Evolutionary conservation across 495 filamentous ascomycete species (phyloP).

Genomic region (Xylaria palmicola): DNA sequence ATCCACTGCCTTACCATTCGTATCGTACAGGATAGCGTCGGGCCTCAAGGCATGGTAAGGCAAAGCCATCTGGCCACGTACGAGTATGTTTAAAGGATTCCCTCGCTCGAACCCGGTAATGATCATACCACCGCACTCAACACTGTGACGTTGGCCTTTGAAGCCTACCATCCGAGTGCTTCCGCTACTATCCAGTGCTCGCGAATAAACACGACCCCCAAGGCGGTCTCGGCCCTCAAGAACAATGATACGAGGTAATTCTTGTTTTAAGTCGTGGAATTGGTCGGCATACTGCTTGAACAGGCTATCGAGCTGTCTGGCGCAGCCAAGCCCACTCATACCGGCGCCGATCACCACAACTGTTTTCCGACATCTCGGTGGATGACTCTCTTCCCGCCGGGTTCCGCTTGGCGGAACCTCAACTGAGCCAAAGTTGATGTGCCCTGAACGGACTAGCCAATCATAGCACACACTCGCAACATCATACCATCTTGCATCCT

Average conservation of each 20-base stretch:
- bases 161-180: constrained; percentile 35
- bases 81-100: constrained; percentile 86
- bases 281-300: constrained; percentile 72
- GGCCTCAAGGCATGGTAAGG: constrained; percentile 81
- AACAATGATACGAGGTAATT: constrained; percentile 71
- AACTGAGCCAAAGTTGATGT: constrained; percentile 96
- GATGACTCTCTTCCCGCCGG: constrained; percentile 33
- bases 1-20: constrained; percentile 77
- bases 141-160: constrained; percentile 68
- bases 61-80: constrained; percentile 86
- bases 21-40: constrained; percentile 86
- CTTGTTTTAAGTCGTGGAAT: constrained; percentile 60
- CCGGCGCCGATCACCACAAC: constrained; percentile 92
- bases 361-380: constrained; percentile 57
- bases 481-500: constrained; percentile 86
- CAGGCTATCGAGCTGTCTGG: constrained; percentile 83
- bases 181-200: constrained; percentile 55
- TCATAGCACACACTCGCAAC: constrained; percentile 86
- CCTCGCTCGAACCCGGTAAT: constrained; percentile 95
- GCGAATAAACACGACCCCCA: constrained; percentile 94
- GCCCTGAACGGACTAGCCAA: constrained; percentile 86
- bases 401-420: constrained; percentile 49
- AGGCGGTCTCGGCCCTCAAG: constrained; percentile 85
- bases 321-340: constrained; percentile 88
- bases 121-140: constrained; percentile 95